These are phyloP conservation scores for Rachicladosporium sp. DNA, from an alignment of 2,329 filamentous ascomycete species.

Conservation along the genomic window DNA sequence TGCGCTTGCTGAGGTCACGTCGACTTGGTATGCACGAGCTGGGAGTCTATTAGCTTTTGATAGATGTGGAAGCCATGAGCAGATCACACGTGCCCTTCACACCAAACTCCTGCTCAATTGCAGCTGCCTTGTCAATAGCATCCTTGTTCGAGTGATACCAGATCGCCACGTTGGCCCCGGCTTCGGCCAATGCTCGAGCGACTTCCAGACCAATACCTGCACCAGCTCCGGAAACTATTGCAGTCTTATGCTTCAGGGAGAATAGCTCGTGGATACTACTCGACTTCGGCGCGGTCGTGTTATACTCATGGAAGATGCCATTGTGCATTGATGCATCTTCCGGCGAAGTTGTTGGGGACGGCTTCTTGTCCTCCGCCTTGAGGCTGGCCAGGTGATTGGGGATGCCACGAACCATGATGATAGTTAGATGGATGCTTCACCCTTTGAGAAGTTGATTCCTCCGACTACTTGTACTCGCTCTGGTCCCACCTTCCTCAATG, in stretches of 20 bases:
- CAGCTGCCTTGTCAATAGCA: constrained; percentile 11
- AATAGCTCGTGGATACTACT: constrained; percentile 18
- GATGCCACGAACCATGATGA: too few species aligned
- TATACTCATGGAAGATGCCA: constrained; percentile 24
- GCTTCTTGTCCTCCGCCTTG: too few species aligned
- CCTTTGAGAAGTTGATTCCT: too few species aligned
- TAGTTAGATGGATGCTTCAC: too few species aligned
- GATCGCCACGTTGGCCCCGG: constrained; percentile 28
- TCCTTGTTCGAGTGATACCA: constrained; percentile 31
- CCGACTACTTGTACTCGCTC: too few species aligned
- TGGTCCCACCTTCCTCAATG: too few species aligned
- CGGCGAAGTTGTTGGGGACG: constrained; percentile 8
- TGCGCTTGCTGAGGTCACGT: constrained; percentile 29
- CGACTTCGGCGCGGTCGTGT: constrained; percentile 20
- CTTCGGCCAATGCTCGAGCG: constrained; percentile 15
- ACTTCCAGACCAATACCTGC: constrained; percentile 24
- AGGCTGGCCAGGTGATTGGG: too few species aligned
- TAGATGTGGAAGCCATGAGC: not conserved
- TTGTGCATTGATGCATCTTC: constrained; percentile 24
- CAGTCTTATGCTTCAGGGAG: constrained; percentile 26
- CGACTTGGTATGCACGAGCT: constrained; percentile 38
- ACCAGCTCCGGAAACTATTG: constrained; percentile 35
- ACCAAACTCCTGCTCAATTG: constrained; percentile 13
- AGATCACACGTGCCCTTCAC: constrained; percentile 11
- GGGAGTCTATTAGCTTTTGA: not conserved